These are phyloP conservation scores for Pseudopithomyces chartarum DNA, from an alignment of 2,329 filamentous ascomycete genomes.

Conservation along the genomic window DNA sequence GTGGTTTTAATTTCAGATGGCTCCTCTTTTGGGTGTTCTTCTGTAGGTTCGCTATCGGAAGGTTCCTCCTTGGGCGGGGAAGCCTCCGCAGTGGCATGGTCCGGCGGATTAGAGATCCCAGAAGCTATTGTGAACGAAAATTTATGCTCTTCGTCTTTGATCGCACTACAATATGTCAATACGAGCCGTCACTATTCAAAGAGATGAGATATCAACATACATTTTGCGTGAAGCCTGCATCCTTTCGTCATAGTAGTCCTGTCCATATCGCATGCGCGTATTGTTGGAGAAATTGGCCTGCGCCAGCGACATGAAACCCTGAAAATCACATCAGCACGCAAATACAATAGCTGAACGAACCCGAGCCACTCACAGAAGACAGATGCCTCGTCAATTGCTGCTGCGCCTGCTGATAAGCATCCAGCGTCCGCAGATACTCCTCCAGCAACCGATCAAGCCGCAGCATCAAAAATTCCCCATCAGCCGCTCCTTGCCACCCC, in stretches of 20 bases:
- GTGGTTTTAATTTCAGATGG: background rate
- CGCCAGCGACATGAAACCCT: conserved; percentile 62
- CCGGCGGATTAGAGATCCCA: background rate
- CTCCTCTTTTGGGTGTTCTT: background rate
- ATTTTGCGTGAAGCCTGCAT: conserved; percentile 67
- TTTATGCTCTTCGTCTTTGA: background rate
- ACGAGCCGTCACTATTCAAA: background rate
- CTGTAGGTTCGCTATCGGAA: background rate
- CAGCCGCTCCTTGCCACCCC: background rate
- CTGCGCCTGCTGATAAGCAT: conserved; percentile 69
- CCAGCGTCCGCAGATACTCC: conserved; percentile 67
- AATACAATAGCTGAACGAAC: no score
- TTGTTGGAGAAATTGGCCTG: conserved; percentile 76
- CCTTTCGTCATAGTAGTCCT: conserved; percentile 73
- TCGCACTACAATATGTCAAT: background rate
- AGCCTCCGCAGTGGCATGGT: background rate
- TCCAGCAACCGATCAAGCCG: conserved; percentile 67
- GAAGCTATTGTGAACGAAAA: background rate
- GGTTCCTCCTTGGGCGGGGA: background rate
- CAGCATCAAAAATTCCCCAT: conserved; percentile 40
- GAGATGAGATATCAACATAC: conserved; percentile 29
- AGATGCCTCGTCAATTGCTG: conserved; percentile 60
- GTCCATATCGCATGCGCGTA: conserved; percentile 67
- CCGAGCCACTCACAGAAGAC: conserved; percentile 54
- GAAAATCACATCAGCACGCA: conserved; percentile 3